Conservation (phyloP, 192 early-diverging fungal genomes). For the Rhizoclosmatium sp. region DNA sequence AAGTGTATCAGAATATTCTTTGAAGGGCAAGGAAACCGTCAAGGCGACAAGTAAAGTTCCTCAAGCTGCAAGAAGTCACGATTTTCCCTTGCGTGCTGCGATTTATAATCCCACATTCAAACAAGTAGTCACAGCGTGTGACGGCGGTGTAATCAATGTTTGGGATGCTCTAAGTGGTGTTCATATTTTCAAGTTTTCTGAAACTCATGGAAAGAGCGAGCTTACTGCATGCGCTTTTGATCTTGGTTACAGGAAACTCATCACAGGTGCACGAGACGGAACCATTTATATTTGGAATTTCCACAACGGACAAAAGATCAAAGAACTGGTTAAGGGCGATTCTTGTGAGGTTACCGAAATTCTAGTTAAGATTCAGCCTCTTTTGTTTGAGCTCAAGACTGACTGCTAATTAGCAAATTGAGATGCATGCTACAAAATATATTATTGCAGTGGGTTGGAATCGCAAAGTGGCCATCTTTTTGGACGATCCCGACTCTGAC, state of each 20-base stretch:
- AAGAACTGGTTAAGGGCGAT: conserved; percentile 59
- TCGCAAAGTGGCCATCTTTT: conserved; percentile 55
- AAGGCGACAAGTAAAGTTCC: conserved; percentile 4
- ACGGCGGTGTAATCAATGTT: conserved; percentile 59
- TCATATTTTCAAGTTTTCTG: conserved; percentile 56
- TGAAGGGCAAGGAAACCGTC: conserved; percentile 41
- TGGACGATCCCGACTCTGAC: conserved; percentile 41
- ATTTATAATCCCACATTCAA: conserved; percentile 58
- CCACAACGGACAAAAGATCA: conserved; percentile 66
- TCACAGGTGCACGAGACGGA: conserved; percentile 67
- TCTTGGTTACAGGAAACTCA: conserved; percentile 44
- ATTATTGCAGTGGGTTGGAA: conserved; percentile 65
- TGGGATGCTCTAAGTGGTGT: conserved; percentile 58
- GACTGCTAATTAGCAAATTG: conserved; percentile 52
- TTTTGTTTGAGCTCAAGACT: background rate
- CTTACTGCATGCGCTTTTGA: conserved; percentile 65
- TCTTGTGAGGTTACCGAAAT: conserved; percentile 60
- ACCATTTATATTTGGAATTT: conserved; percentile 66
- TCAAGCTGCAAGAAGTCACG: conserved; percentile 47
- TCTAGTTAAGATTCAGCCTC: conserved; percentile 25
- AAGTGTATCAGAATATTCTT: conserved; percentile 41
- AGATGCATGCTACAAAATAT: conserved; percentile 49
- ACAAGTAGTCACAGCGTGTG: conserved; percentile 57
- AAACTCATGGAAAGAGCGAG: conserved; percentile 56
- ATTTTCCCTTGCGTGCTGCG: conserved; percentile 51